phyloP scores from a whole-genome alignment of 2,329 filamentous ascomycete genomes.

The Colletotrichum sp. region DNA sequence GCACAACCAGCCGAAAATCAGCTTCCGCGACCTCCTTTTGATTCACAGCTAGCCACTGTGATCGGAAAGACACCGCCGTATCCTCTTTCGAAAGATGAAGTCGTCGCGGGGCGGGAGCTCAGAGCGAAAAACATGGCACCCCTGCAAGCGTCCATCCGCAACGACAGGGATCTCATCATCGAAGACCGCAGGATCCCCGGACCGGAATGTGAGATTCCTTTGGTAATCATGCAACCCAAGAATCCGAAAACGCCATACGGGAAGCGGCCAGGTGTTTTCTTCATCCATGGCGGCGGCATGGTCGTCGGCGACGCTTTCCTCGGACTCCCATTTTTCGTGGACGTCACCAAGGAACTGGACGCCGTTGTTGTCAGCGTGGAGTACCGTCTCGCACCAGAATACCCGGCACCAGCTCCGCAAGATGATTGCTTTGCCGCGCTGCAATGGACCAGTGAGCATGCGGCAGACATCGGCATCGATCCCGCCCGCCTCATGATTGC shows the following conservation, averaged over 20 bases:
- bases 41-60: background rate
- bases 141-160: background rate
- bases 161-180: background rate
- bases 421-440: constrained; percentile 33
- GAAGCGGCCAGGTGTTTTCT: background rate
- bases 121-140: background rate
- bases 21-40: background rate
- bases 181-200: constrained; percentile 7
- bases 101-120: background rate
- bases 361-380: constrained; percentile 46
- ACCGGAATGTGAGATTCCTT: background rate
- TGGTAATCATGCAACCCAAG: background rate
- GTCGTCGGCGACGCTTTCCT: constrained; percentile 10
- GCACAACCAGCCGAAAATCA: background rate
- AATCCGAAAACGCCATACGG: background rate
- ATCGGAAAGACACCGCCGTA: background rate
- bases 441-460: constrained; percentile 40
- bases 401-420: constrained; percentile 25
- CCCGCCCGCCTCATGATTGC: constrained; percentile 40
- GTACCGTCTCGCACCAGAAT: constrained; percentile 52
- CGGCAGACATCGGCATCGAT: constrained; percentile 44
- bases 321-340: background rate
- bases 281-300: constrained; percentile 11
- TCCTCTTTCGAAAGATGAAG: background rate
- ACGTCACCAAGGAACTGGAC: background rate